These are phyloP conservation scores for Melocanna baccifera DNA, from an alignment of 176 grass and related monocot species.

Conservation along the genomic window DNA sequence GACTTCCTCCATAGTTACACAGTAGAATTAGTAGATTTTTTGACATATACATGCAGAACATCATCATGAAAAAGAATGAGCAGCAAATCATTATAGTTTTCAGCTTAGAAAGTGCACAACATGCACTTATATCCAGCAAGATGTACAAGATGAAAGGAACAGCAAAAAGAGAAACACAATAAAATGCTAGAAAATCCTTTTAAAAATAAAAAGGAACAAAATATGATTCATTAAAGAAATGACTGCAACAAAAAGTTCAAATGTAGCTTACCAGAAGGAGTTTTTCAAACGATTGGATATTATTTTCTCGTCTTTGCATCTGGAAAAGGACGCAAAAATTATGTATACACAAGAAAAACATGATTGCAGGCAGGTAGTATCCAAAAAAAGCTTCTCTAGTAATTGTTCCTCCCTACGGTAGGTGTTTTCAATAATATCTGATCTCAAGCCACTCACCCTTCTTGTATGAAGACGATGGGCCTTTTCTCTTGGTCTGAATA, in stretches of 20 bases:
- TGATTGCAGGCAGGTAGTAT: neutral
- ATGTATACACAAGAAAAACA: conserved; percentile 20
- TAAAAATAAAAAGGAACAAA: neutral
- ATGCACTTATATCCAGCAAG: neutral
- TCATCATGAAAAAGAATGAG: conserved; percentile 3
- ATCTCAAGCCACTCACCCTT: conserved; percentile 61
- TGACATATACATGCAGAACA: neutral
- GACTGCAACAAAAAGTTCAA: neutral
- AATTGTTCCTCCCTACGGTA: neutral
- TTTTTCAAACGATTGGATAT: conserved; percentile 90
- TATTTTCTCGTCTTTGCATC: conserved; percentile 99
- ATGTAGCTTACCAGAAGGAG: conserved; percentile 65
- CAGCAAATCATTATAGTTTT: neutral
- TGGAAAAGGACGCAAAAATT: conserved; percentile 46
- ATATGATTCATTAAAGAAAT: neutral
- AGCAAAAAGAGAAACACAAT: neutral
- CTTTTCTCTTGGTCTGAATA: conserved; percentile 98
- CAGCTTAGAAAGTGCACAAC: neutral
- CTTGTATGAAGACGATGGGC: conserved; percentile 89
- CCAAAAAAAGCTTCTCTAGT: neutral
- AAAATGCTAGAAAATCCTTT: neutral
- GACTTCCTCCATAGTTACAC: neutral
- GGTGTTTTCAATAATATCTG: neutral
- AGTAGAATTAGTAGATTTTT: neutral
- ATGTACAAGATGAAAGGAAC: neutral